Evolutionary conservation across 768 basidiomycete species (phyloP), one percentile per base, ranked within the genome.

Genomic region (Hypholoma fasciculare): DNA sequence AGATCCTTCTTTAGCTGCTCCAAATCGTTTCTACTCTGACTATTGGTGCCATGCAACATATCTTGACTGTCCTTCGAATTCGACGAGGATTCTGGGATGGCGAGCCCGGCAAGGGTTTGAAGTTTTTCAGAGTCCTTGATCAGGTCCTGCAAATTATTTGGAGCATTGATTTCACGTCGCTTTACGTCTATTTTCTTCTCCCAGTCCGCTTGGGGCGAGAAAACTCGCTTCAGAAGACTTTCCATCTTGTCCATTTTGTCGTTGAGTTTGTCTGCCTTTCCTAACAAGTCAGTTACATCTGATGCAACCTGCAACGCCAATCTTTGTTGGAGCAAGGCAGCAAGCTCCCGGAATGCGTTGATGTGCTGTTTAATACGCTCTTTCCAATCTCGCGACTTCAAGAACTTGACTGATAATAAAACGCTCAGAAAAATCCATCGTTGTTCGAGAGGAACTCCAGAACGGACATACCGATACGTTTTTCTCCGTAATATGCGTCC

Each of bases 321-420:
- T 2, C 52, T 37, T 19, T 61, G 54, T 27, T 65, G 62, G 1
- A 69, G 48, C 13, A 44, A 38, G 1, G 49, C 23, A 23, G n/a
- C n/a, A n/a, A n/a, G n/a, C n/a, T n/a, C n/a, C n/a, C n/a, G n/a
- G n/a, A n/a, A n/a, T n/a, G n/a, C n/a, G n/a, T n/a, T n/a, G n/a
- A n/a, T n/a, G n/a, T n/a, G n/a, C n/a, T n/a, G n/a, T n/a, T n/a
- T n/a, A 9, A 68, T 61, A 5, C 62, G 34, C 2, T 59, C 47
- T 37, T 66, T 66, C 65, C 67, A 68, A 7, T 66, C 67, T 11
- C 60, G 56, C 16, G 67, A 42, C 52, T 65, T 66, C 48, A 59
- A 58, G 44, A 66, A 65, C 43, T 65, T 65, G n/a, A 61, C 65
- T 66, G n/a, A n/a, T n/a, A n/a, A n/a, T n/a, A n/a, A n/a, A n/a